Conservation (phyloP, 805 yeast species). For the Cyberlindnera bimundalis region DNA sequence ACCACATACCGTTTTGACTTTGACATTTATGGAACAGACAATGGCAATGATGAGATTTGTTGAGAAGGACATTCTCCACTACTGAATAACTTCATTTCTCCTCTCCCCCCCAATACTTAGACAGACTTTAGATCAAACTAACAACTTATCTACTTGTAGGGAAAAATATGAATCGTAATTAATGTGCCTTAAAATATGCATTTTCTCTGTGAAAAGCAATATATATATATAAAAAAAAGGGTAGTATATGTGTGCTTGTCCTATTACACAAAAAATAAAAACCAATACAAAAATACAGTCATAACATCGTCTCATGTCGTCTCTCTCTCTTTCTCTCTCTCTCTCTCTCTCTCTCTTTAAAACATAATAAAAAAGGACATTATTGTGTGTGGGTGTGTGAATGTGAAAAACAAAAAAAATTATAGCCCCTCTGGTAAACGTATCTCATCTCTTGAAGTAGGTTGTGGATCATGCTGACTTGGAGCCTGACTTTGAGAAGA, state of each 20-base stretch:
- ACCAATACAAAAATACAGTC: conserved; percentile 2
- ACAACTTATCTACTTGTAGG: background rate
- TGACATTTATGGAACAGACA: conserved; percentile 95
- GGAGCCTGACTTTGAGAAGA: background rate
- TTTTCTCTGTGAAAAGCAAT: background rate
- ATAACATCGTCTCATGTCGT: conserved; percentile 9
- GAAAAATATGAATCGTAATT: background rate
- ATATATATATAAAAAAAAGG: background rate
- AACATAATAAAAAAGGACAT: too few species aligned
- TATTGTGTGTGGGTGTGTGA: too few species aligned
- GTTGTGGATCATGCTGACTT: conserved; percentile 5
- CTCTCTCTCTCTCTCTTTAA: too few species aligned
- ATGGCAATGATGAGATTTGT: conserved; percentile 54
- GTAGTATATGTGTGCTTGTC: background rate
- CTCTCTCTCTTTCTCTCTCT: background rate
- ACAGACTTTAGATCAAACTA: too few species aligned
- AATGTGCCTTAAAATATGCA: background rate
- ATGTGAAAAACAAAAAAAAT: background rate
- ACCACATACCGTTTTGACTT: conserved; percentile 88
- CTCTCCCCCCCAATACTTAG: too few species aligned
- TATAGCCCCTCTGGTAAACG: conserved; percentile 6
- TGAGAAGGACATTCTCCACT: conserved; percentile 23
- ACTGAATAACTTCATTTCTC: too few species aligned
- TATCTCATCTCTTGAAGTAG: conserved; percentile 4
- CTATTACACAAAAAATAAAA: background rate